phyloP scores from a whole-genome alignment of 164 flowering plant genomes.

The Piper longum region DNA sequence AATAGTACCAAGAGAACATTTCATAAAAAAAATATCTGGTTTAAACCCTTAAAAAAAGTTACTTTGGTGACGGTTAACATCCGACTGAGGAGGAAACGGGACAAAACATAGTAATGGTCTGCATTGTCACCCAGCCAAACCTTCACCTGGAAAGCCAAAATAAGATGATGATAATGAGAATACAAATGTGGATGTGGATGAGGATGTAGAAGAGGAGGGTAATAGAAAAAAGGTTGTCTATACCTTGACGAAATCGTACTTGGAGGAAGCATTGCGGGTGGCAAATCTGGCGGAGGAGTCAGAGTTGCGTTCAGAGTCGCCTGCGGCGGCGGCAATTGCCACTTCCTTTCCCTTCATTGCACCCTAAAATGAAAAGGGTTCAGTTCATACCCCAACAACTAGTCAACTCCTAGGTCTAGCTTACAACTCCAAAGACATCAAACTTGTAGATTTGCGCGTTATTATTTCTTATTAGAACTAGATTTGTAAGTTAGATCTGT shows the following conservation, averaged over 20 bases:
- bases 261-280: slow-evolving; percentile 74
- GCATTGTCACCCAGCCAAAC: slow-evolving; percentile 96
- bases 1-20: no score
- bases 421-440: no score
- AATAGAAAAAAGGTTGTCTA: not conserved
- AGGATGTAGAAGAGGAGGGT: not conserved
- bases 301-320: slow-evolving; percentile 3
- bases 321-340: slow-evolving; percentile 2
- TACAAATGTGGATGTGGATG: not conserved
- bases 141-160: slow-evolving; percentile 44
- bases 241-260: slow-evolving; percentile 98
- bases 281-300: slow-evolving; percentile 21
- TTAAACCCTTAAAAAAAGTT: not conserved
- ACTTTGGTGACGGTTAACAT: slow-evolving; percentile 98
- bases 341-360: slow-evolving; percentile 30
- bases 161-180: not conserved
- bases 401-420: no score
- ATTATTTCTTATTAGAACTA: no score
- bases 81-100: slow-evolving; percentile 88
- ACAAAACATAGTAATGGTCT: slow-evolving; percentile 91
- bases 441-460: no score
- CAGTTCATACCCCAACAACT: no score
- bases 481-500: no score
- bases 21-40: no score
- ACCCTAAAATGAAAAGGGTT: no score